A percentile compares a stretch with the other conserved stretches of the same genome.
phyloP scores from a whole-genome alignment of 2,329 filamentous ascomycete species.

The Pseudocercospora macadamiae region DNA sequence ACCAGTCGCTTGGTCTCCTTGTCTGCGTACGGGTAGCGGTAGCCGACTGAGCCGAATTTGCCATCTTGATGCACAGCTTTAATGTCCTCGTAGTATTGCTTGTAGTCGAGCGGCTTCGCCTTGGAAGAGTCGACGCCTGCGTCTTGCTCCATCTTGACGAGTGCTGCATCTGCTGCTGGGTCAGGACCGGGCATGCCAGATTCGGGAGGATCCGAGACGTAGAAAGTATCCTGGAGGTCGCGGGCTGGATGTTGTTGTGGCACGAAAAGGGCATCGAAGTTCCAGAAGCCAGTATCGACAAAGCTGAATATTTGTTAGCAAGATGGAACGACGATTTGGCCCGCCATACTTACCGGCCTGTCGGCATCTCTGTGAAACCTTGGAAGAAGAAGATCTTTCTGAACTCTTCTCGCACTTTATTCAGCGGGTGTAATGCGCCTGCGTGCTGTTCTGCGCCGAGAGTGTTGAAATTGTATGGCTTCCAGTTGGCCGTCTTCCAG shows the following conservation, averaged over 20 bases:
- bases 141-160: conserved; percentile 56
- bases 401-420: conserved; percentile 95
- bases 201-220: conserved; percentile 83
- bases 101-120: conserved; percentile 62
- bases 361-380: conserved; percentile 98
- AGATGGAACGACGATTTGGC: conserved; percentile 49
- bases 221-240: conserved; percentile 97
- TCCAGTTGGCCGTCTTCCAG: conserved; percentile 93
- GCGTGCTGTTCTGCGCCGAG: conserved; percentile 61
- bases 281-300: conserved; percentile 98
- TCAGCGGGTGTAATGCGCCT: conserved; percentile 62
- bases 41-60: conserved; percentile 93
- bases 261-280: conserved; percentile 95
- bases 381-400: conserved; percentile 98
- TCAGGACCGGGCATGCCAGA: conserved; percentile 70
- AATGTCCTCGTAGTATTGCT: conserved; percentile 86
- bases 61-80: conserved; percentile 85
- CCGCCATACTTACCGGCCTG: conserved; percentile 61
- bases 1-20: conserved; percentile 87
- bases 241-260: conserved; percentile 97
- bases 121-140: conserved; percentile 27
- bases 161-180: conserved; percentile 49
- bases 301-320: conserved; percentile 53
- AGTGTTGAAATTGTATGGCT: conserved; percentile 78
- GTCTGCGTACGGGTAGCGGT: conserved; percentile 89